Evolutionary conservation across 2,329 filamentous ascomycete genomes (phyloP).

Genomic region (Bipolaris cookei): DNA sequence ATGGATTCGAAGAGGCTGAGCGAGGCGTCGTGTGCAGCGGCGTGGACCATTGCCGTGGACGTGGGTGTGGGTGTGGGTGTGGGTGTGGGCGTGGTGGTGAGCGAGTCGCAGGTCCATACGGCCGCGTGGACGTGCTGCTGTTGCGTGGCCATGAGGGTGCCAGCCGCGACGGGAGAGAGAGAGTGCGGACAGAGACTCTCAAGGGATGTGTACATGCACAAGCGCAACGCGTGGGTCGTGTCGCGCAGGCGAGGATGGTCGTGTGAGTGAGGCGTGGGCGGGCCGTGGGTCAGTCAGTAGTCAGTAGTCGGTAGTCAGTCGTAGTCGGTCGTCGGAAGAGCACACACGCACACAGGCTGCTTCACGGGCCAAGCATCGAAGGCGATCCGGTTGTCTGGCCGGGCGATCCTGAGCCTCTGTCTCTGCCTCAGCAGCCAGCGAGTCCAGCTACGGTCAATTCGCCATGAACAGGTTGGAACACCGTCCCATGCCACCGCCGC

Average conservation of each 20-base stretch:
- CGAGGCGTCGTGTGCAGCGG: constrained; percentile 8
- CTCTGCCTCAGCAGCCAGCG: constrained; percentile 3
- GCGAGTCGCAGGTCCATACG: constrained; percentile 24
- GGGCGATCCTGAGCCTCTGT: constrained; percentile 7
- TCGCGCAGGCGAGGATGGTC: constrained; percentile 31
- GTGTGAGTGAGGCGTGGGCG: constrained; percentile 30
- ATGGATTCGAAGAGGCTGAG: constrained; percentile 59
- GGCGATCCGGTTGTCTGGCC: constrained; percentile 17
- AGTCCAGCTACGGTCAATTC: neutral
- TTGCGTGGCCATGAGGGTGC: constrained; percentile 36
- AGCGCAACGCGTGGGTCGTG: constrained; percentile 29
- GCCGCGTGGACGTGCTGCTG: constrained; percentile 21
- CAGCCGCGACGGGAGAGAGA: constrained; percentile 22
- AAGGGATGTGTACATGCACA: constrained; percentile 38
- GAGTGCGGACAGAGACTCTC: constrained; percentile 30
- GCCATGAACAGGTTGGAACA: neutral
- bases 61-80: constrained; percentile 3
- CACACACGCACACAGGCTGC: neutral
- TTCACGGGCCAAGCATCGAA: constrained; percentile 18
- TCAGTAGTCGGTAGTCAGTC: neutral
- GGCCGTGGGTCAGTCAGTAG: constrained; percentile 5
- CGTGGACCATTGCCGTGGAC: constrained; percentile 8
- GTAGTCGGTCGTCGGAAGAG: neutral
- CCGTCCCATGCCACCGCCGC: neutral
- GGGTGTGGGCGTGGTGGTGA: constrained; percentile 5